A percentile compares a stretch with the other conserved stretches of the same genome.
Evolutionary conservation across 2,329 filamentous ascomycete species (phyloP).

Genomic region (Lithohypha guttulata): DNA sequence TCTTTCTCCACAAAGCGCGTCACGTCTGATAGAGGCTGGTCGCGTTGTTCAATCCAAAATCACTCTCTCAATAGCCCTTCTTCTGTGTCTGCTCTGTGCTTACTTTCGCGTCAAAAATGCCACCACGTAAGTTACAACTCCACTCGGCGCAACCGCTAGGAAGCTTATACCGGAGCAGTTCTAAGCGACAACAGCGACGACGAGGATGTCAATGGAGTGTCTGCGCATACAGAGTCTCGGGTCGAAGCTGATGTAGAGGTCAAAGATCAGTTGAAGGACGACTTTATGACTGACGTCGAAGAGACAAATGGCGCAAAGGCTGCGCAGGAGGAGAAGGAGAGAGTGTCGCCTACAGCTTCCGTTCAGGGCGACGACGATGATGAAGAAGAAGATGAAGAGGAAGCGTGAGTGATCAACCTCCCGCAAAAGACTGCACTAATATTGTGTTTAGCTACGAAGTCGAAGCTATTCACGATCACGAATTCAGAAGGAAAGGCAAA

Average conservation of each 20-base stretch:
- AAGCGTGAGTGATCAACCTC: constrained; percentile 26
- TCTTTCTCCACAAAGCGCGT: too few relatives aligned
- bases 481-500: constrained; percentile 18
- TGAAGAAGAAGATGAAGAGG: constrained; percentile 25
- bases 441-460: constrained; percentile 28
- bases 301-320: constrained; percentile 19
- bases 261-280: constrained; percentile 14
- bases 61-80: too few relatives aligned
- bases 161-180: not conserved
- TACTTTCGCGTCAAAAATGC: too few relatives aligned
- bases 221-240: constrained; percentile 3
- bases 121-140: not conserved
- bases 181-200: constrained; percentile 1
- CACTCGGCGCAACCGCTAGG: not conserved
- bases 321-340: constrained; percentile 25
- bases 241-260: constrained; percentile 10
- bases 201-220: constrained; percentile 4
- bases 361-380: constrained; percentile 19
- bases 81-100: too few relatives aligned
- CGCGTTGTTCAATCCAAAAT: too few relatives aligned
- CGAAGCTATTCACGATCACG: constrained; percentile 30
- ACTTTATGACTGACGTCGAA: constrained; percentile 23
- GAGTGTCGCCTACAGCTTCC: constrained; percentile 5
- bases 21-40: too few relatives aligned
- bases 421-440: constrained; percentile 13